phyloP scores from a whole-genome alignment of 2,329 filamentous ascomycete species.

The Botrytis medusae region DNA sequence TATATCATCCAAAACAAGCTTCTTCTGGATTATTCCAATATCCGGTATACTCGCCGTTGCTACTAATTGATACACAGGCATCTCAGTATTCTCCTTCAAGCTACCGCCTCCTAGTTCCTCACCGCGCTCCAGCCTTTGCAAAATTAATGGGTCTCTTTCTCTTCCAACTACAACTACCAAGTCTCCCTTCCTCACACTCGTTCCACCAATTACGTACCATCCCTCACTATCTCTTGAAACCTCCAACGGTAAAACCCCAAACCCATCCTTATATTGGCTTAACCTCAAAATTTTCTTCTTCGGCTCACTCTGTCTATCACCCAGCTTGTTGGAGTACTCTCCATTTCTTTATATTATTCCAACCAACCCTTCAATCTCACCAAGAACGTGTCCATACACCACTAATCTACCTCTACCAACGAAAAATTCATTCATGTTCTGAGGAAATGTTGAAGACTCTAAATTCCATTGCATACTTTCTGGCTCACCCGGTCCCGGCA shows the following conservation, averaged over 20 bases:
- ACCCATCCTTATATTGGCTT: not conserved
- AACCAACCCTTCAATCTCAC: not conserved
- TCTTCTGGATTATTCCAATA: not conserved
- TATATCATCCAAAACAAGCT: not conserved
- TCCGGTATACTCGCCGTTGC: not conserved
- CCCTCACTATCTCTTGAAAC: not conserved
- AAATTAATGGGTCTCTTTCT: not conserved
- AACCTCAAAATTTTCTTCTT: not conserved
- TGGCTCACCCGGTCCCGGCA: too few species aligned
- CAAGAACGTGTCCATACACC: not conserved
- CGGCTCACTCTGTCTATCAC: not conserved
- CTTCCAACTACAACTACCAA: not conserved
- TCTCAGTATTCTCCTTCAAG: not conserved
- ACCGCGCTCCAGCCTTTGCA: not conserved
- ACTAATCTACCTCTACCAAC: too few species aligned
- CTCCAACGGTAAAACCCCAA: not conserved
- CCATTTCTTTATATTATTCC: not conserved
- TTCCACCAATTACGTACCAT: not conserved
- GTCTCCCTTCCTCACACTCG: not conserved
- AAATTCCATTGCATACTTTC: too few species aligned
- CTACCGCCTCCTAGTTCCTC: not conserved
- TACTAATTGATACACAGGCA: not conserved
- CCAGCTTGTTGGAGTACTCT: not conserved
- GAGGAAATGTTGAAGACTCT: too few species aligned
- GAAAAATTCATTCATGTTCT: too few species aligned